A percentile compares a stretch with the other conserved stretches of the same genome.
phyloP scores from a whole-genome alignment of 768 basidiomycete genomes.

The Mycena rosella region DNA sequence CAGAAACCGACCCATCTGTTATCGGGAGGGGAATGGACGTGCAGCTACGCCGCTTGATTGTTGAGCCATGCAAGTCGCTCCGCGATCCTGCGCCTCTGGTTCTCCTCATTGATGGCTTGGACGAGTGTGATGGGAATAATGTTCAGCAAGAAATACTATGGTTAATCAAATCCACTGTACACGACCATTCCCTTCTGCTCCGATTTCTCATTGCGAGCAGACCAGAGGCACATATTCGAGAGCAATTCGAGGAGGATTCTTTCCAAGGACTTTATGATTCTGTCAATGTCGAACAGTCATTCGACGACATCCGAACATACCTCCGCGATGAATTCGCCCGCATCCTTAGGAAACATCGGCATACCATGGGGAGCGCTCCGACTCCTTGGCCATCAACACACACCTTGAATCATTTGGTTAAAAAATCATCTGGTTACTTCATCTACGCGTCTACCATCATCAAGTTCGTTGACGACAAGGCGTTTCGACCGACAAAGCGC shows the following conservation, averaged over 20 bases:
- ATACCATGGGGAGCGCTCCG: not conserved
- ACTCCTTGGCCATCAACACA: not conserved
- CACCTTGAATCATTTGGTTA: not conserved
- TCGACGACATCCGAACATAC: not conserved
- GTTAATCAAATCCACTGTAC: too few relatives aligned
- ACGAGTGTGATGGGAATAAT: not conserved
- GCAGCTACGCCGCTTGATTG: not conserved
- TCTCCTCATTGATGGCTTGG: too few relatives aligned
- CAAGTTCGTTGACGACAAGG: constrained; percentile 1
- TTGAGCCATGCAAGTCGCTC: not conserved
- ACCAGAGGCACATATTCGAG: constrained; percentile 10
- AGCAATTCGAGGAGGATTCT: not conserved
- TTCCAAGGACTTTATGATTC: not conserved
- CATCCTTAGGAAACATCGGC: not conserved
- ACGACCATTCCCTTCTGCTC: not conserved
- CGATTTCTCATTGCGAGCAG: constrained; percentile 11
- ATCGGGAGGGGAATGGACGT: not conserved
- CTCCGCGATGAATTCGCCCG: constrained; percentile 5
- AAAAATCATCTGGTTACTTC: constrained; percentile 18
- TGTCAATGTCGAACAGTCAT: not conserved
- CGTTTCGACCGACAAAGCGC: not conserved
- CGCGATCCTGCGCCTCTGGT: not conserved
- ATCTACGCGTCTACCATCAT: constrained; percentile 10
- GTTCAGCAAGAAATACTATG: constrained; percentile 1
- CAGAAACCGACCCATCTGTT: not conserved